A percentile compares a stretch with the other conserved stretches of the same genome.
Evolutionary conservation across 768 basidiomycete genomes (phyloP).

Genomic region (Mycena crocata): DNA sequence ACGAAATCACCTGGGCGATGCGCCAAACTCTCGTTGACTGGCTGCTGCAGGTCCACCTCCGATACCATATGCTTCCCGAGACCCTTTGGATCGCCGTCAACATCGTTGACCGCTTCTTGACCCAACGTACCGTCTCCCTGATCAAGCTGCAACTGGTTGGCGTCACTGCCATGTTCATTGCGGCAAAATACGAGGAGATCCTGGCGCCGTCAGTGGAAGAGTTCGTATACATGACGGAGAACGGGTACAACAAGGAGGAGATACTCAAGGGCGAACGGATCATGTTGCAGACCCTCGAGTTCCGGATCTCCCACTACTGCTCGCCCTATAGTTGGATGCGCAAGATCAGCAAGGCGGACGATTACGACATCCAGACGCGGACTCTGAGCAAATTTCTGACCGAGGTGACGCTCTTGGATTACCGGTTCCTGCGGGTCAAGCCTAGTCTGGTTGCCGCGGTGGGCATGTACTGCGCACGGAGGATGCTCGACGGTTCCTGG

Average conservation of each 20-base stretch:
- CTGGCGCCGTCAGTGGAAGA: slow-evolving; percentile 97
- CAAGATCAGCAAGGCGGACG: slow-evolving; percentile 97
- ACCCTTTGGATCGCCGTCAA: slow-evolving; percentile 99
- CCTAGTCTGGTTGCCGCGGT: slow-evolving; percentile 95
- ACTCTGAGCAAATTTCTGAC: slow-evolving; percentile 98
- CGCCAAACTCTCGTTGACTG: slow-evolving; percentile 97
- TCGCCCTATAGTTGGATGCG: slow-evolving; percentile 99
- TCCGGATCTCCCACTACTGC: slow-evolving; percentile 96
- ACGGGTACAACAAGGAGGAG: slow-evolving; percentile 93
- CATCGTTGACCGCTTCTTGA: slow-evolving; percentile 93
- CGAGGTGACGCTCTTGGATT: slow-evolving; percentile 93
- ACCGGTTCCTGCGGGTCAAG: slow-evolving; percentile 93
- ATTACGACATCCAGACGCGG: slow-evolving; percentile 97
- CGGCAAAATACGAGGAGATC: slow-evolving; percentile 99
- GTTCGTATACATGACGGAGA: slow-evolving; percentile 98
- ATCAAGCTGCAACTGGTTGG: slow-evolving; percentile 97
- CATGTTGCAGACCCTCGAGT: slow-evolving; percentile 94
- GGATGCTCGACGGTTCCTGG: slow-evolving; percentile 96
- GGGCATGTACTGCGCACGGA: slow-evolving; percentile 95
- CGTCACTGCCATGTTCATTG: slow-evolving; percentile 98
- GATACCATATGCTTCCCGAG: slow-evolving; percentile 99
- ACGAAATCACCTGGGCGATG: slow-evolving; percentile 94
- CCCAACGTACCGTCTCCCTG: slow-evolving; percentile 86
- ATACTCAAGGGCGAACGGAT: slow-evolving; percentile 98
- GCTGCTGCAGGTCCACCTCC: slow-evolving; percentile 96